Percentiles rank a stretch among this genome's conserved stretches.
These are phyloP conservation scores for Trichophyton mentagrophytes DNA, from an alignment of 2,329 filamentous ascomycete genomes.

Conservation along the genomic window DNA sequence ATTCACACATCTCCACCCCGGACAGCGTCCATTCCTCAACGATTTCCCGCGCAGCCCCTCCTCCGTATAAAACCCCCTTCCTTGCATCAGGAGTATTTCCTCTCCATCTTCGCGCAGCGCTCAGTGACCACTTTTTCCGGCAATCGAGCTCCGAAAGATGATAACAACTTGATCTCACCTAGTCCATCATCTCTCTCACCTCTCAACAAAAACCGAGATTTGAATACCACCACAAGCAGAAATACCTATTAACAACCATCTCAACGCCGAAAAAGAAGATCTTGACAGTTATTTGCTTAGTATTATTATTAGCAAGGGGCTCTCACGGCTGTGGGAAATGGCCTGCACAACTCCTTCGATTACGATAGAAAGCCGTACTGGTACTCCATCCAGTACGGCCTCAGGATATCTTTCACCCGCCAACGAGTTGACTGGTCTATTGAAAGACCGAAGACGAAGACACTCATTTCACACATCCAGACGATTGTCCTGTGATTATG, in stretches of 20 bases:
- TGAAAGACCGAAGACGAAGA: slow-evolving; percentile 31
- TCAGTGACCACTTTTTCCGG: not conserved
- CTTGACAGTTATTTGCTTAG: not conserved
- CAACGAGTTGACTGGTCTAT: slow-evolving; percentile 22
- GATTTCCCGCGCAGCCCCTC: not conserved
- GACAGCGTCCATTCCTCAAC: not conserved
- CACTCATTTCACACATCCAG: slow-evolving; percentile 35
- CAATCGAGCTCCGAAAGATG: not conserved
- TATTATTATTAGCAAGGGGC: not conserved
- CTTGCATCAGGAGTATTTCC: not conserved
- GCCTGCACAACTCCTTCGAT: slow-evolving; percentile 29
- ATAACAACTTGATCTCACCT: not conserved
- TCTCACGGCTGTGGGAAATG: slow-evolving; percentile 17
- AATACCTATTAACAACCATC: not conserved
- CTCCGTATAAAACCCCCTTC: not conserved
- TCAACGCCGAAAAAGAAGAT: not conserved
- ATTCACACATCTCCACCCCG: not conserved
- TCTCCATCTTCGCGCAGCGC: not conserved
- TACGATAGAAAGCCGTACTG: slow-evolving; percentile 24
- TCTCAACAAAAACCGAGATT: not conserved
- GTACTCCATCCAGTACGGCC: slow-evolving; percentile 16
- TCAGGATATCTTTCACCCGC: slow-evolving; percentile 20
- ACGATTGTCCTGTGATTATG: slow-evolving; percentile 33
- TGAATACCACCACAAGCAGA: not conserved
- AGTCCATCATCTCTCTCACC: not conserved